Evolutionary conservation across 352 stramenopile genomes (phyloP), one percentile per base, ranked within the genome.

Genomic region (Phytophthora nicotianae): DNA sequence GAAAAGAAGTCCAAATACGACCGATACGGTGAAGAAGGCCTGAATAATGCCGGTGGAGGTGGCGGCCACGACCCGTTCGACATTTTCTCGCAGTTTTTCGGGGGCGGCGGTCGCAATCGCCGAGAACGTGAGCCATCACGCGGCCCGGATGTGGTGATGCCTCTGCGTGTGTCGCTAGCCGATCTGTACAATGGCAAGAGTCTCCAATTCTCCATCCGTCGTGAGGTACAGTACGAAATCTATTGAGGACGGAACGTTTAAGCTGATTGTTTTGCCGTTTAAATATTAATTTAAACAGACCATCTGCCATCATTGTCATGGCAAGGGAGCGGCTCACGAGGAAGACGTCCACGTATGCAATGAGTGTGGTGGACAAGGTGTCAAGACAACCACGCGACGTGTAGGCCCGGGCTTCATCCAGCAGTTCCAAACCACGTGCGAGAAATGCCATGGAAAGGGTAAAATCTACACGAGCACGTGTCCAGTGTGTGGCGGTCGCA

Each of bases 181-280:
- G 91, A 99, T 69, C 70, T 99, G 35, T 99, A 99, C 84, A 93
- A 96, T 42, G 97, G 98, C 50, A 93, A 97, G 55, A 87, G 86
- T 27, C 86, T 99, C 54, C 90, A 98, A 64, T 95, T 98, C 21
- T 89, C 93, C 27, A 98, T 98, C 61, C 84, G 96, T 19, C 89
- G 97, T 26, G 81, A 91, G 68, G 68, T 76, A 63, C 6, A 42
- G 1, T 4, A 21, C 16, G 7, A 24, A 19, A 24, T 38, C 32
- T 11, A 46, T 46, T 46, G 13, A 14, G 17, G 8, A 5, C 23
- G 19, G 13, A 5, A n/a, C 10, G 5, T 11, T 1, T 11, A 5
- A n/a, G 32, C 13, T 17, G 23, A 10, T 41, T 16, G n/a, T 33
- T 51, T 42, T 62, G 20, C 10, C 41, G 53, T 53, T 42, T 40